These are phyloP conservation scores for Wickerhamiella vanderwaltii DNA, from an alignment of 805 yeast genomes.

Conservation along the genomic window DNA sequence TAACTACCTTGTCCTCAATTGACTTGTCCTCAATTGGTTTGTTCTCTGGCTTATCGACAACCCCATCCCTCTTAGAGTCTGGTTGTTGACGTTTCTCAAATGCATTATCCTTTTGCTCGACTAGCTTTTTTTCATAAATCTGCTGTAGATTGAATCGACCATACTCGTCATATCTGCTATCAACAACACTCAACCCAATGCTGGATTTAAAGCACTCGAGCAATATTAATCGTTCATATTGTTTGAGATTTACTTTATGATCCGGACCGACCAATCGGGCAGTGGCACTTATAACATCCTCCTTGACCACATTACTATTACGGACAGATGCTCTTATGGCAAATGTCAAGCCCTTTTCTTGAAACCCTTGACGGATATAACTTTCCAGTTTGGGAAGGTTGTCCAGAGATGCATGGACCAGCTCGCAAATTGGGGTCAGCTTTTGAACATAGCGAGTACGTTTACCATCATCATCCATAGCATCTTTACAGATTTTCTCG, in stretches of 20 bases:
- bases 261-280: constrained; percentile 62
- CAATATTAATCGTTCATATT: constrained; percentile 63
- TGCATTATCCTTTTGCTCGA: too few relatives aligned
- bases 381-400: constrained; percentile 48
- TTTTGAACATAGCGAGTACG: constrained; percentile 66
- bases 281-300: constrained; percentile 57
- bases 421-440: constrained; percentile 63
- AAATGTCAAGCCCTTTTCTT: constrained; percentile 39
- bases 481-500: constrained; percentile 47
- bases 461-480: constrained; percentile 36
- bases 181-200: constrained; percentile 77
- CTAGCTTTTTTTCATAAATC: constrained; percentile 31
- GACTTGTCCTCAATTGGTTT: too few relatives aligned
- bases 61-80: too few relatives aligned
- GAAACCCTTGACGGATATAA: constrained; percentile 61
- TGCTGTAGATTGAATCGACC: constrained; percentile 73
- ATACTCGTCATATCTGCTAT: constrained; percentile 41
- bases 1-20: too few relatives aligned
- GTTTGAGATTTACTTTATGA: constrained; percentile 69
- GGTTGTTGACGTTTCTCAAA: too few relatives aligned
- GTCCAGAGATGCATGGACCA: constrained; percentile 59
- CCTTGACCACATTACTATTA: constrained; percentile 63
- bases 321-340: constrained; percentile 74
- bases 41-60: too few relatives aligned
- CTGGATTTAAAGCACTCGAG: constrained; percentile 84